Evolutionary conservation across 306 rosid genomes (phyloP), one percentile per base, ranked within the genome.

Genomic region (Carpinus viminea): DNA sequence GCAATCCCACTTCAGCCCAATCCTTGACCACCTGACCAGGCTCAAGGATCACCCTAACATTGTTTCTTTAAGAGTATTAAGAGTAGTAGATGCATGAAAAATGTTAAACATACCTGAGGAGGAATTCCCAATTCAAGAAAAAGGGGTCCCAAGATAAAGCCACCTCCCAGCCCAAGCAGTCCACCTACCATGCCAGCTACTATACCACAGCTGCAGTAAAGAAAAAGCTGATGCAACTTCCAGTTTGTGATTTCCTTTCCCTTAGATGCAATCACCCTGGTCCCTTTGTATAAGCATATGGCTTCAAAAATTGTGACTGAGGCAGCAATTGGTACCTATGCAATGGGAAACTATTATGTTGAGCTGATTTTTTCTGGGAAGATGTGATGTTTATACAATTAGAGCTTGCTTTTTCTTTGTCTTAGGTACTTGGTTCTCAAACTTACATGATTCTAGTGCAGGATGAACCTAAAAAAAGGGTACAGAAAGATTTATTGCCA

Each of bases 91-190:
- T 62, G 76, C 43, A 15, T 54, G 51, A 57, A 70, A 68, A 28
- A 36, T 66, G 61, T 52, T 69, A n/a, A 10, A 52, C 21, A 53
- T 75, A 91, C 93, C 93, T 91, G 93, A 70, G 97, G 97, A 59
- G 97, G 97, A 81, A 92, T 88, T 75, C 97, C 97, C 73, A 92
- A 71, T 82, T 92, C 97, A 18, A 92, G 89, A 80, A 92, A 92
- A 73, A 92, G 86, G 73, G 97, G 97, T 79, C 97, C 97, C 80
- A 92, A 78, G 74, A 92, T 88, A 82, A 92, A 92, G 56, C 97
- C 94, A 26, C 97, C 97, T 45, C 97, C 97, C 1, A 92, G 84
- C 20, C 97, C 97, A 60, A 92, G 95, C 66, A 92, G 78, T 71
- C 97, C 97, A 72, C 95, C 91, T 24, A 92, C 90, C 80, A 92